phyloP scores from a whole-genome alignment of 2,329 filamentous ascomycete genomes.

The Aspergillus sp. region DNA sequence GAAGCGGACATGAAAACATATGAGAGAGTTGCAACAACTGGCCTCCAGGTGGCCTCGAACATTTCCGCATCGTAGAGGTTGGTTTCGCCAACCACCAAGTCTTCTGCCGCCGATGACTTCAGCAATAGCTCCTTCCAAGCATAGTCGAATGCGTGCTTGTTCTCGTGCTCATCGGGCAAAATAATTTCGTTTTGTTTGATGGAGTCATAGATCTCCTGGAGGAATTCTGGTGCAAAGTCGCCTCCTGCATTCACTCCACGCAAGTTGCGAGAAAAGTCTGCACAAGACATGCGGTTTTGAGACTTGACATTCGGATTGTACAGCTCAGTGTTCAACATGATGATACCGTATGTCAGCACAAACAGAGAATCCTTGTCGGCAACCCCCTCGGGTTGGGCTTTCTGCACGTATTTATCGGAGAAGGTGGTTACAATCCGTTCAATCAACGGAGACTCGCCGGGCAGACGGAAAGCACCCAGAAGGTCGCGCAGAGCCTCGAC shows the following conservation, averaged over 20 bases:
- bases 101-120: slow-evolving; percentile 70
- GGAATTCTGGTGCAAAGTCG: slow-evolving; percentile 76
- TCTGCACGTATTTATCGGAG: slow-evolving; percentile 72
- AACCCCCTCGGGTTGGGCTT: slow-evolving; percentile 64
- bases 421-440: slow-evolving; percentile 87
- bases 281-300: slow-evolving; percentile 73
- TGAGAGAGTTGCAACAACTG: slow-evolving; percentile 86
- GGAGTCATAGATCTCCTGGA: slow-evolving; percentile 80
- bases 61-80: slow-evolving; percentile 97
- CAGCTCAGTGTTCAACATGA: slow-evolving; percentile 95
- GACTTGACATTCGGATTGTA: slow-evolving; percentile 81
- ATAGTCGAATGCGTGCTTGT: slow-evolving; percentile 92
- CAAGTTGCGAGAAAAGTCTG: slow-evolving; percentile 82
- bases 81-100: slow-evolving; percentile 73
- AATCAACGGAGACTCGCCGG: slow-evolving; percentile 87
- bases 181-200: slow-evolving; percentile 95
- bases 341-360: slow-evolving; percentile 89
- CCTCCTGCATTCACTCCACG: slow-evolving; percentile 79
- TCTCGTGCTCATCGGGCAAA: slow-evolving; percentile 92
- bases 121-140: slow-evolving; percentile 91
- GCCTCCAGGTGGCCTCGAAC: slow-evolving; percentile 93
- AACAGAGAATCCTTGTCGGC: slow-evolving; percentile 82
- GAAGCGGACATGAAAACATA: slow-evolving; percentile 99
- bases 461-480: slow-evolving; percentile 87
- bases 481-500: slow-evolving; percentile 83